Evolutionary conservation across 768 basidiomycete species (phyloP), one percentile per base, ranked within the genome.

Genomic region (Boletus patriciae): DNA sequence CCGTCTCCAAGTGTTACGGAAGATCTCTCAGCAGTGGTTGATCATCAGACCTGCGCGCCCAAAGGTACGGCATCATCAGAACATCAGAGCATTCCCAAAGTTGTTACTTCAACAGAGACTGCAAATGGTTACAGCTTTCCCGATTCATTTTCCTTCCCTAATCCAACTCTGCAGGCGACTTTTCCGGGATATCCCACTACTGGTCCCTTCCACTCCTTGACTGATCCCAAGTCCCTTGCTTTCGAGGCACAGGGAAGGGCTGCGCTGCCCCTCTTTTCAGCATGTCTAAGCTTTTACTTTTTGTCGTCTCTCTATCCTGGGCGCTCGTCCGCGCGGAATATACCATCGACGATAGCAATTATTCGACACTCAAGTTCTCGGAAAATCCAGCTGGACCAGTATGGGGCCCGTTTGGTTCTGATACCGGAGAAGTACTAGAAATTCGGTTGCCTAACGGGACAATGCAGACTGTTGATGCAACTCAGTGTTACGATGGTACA

Each of bases 271-370:
- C 8, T 19, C 12, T 33, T 54, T 31, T 54, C 40, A 29, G 21
- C 33, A 66, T 68, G 66, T 46, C 34, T 12, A 34, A 41, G 3
- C 31, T 45, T 31, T 36, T 59, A 1, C 18, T 62, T 19, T 47
- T 50, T 44, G n/a, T 43, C 40, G 6, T 50, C 16, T 40, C 37
- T 42, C 33, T 61, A 38, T 56, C 25, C 25, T 43, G 15, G n/a
- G 11, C 38, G 11, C 31, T 63, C n/a, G 54, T 61, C 43, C 38
- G 27, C 27, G 65, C 68, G 18, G 66, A 69, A 29, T 70, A 69
- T 52, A 63, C 58, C 19, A 68, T 70, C 46, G 66, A 70, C 27
- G 66, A 70, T 33, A 62, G 64, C 50, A 40, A 70, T n/a, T 66
- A 66, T 47, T 66, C 68, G 13, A 3, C 21, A 15, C 68, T 64